phyloP scores from a whole-genome alignment of 1,284 basidiomycete species.

The Cryptococcus maquisensis region DNA sequence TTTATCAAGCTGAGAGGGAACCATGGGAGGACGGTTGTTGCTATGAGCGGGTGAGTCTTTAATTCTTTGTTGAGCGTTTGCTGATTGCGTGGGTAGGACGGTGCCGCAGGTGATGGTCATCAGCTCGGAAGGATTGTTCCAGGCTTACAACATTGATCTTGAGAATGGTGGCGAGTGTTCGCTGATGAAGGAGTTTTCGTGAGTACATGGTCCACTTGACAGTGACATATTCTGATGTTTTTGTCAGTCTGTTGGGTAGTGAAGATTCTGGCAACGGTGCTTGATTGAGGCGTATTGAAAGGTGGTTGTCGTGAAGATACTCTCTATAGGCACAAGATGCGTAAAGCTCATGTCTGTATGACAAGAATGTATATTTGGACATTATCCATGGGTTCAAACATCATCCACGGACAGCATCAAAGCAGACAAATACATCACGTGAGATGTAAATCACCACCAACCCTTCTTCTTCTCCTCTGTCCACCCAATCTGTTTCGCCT shows the following conservation, averaged over 20 bases:
- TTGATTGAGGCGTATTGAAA: too few species aligned
- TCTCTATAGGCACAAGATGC: background rate
- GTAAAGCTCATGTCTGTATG: background rate
- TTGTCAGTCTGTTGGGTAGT: constrained; percentile 9
- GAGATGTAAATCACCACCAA: constrained; percentile 8
- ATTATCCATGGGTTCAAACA: background rate
- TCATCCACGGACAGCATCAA: constrained; percentile 7
- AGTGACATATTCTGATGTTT: background rate
- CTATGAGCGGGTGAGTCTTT: constrained; percentile 68
- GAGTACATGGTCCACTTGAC: constrained; percentile 13
- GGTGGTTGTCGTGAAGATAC: too few species aligned
- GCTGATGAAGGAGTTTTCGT: constrained; percentile 85
- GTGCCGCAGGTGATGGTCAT: constrained; percentile 97
- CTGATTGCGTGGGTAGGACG: constrained; percentile 55
- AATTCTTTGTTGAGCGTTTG: background rate
- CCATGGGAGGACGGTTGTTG: constrained; percentile 68
- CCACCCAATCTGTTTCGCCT: constrained; percentile 20
- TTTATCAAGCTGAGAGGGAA: constrained; percentile 83
- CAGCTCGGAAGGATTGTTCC: constrained; percentile 91
- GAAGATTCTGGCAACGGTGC: constrained; percentile 5
- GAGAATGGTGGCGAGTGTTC: constrained; percentile 95
- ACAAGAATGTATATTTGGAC: constrained; percentile 1
- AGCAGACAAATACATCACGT: constrained; percentile 5
- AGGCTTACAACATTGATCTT: constrained; percentile 91
- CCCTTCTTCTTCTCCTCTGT: constrained; percentile 14